phyloP scores from a whole-genome alignment of 1,139 yeast species.

The Scheffersomyces stambukii region DNA sequence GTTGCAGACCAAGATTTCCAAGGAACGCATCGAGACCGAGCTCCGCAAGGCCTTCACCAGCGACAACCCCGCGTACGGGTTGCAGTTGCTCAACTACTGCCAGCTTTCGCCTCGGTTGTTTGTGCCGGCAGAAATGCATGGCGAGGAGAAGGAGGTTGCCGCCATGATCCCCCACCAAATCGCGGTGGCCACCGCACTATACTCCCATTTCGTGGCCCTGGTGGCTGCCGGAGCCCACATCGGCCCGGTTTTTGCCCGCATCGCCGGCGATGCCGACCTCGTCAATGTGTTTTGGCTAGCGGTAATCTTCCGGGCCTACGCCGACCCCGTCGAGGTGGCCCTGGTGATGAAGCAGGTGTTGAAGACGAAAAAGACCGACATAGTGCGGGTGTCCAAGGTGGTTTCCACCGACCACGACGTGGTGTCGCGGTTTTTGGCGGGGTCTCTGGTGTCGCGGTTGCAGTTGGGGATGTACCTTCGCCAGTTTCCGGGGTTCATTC shows the following conservation, averaged over 20 bases:
- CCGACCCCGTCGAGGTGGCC: constrained; percentile 6
- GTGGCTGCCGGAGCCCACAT: too few species aligned
- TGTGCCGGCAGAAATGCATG: constrained; percentile 32
- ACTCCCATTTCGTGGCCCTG: constrained; percentile 20
- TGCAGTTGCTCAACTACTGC: constrained; percentile 53
- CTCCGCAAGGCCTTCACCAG: constrained; percentile 70
- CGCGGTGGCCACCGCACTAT: constrained; percentile 16
- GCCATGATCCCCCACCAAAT: constrained; percentile 15
- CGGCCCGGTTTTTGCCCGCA: constrained; percentile 7
- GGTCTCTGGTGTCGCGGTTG: constrained; percentile 46
- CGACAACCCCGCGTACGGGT: constrained; percentile 58
- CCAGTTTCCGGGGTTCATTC: constrained; percentile 50
- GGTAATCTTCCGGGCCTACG: constrained; percentile 48
- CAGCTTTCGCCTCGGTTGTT: constrained; percentile 60
- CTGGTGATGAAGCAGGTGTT: constrained; percentile 62
- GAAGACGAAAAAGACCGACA: constrained; percentile 57
- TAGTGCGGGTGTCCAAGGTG: constrained; percentile 45
- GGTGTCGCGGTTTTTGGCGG: constrained; percentile 15
- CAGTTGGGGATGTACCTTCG: constrained; percentile 60
- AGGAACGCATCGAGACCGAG: constrained; percentile 90
- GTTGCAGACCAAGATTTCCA: constrained; percentile 69
- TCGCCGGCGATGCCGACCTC: constrained; percentile 14
- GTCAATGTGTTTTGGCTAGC: constrained; percentile 45
- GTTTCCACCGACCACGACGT: constrained; percentile 16
- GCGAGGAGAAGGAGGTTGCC: constrained; percentile 17